These are phyloP conservation scores for Ceratobasidium theobromae DNA, from an alignment of 1,284 basidiomycete species.

Conservation along the genomic window DNA sequence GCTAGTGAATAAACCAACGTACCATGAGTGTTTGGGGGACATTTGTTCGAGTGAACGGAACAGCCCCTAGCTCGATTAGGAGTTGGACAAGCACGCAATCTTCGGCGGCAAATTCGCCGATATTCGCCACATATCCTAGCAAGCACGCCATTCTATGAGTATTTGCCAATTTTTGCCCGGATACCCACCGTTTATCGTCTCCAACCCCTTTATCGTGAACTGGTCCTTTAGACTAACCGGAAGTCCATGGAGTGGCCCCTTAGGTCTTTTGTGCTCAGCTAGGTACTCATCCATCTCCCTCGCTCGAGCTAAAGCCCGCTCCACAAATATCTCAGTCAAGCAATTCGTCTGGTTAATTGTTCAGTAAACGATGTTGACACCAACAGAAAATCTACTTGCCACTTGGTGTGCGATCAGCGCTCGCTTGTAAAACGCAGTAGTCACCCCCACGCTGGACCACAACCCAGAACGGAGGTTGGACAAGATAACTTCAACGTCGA, in stretches of 20 bases:
- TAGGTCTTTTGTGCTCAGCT: conserved; percentile 41
- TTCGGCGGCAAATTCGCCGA: conserved; percentile 54
- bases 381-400: conserved; percentile 49
- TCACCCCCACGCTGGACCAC: conserved; percentile 67
- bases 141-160: no score
- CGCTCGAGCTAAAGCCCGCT: conserved; percentile 38
- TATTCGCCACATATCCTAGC: conserved; percentile 72
- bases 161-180: no score
- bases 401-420: conserved; percentile 80
- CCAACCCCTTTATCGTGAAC: conserved; percentile 56
- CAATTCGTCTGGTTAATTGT: conserved; percentile 57
- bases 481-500: conserved; percentile 52
- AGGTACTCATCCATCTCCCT: conserved; percentile 38
- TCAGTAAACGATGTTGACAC: conserved; percentile 27
- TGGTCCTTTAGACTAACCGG: conserved; percentile 54
- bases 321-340: conserved; percentile 52
- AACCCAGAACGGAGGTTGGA: conserved; percentile 52
- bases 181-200: no score
- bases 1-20: no score
- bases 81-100: conserved; percentile 61
- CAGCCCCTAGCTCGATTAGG: conserved; percentile 59
- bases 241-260: conserved; percentile 43
- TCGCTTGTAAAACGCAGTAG: conserved; percentile 75
- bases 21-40: conserved; percentile 69
- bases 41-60: conserved; percentile 70